A percentile compares a stretch with the other conserved stretches of the same genome.
Conservation (phyloP, 768 basidiomycete species). For the Mrakia frigida region DNA sequence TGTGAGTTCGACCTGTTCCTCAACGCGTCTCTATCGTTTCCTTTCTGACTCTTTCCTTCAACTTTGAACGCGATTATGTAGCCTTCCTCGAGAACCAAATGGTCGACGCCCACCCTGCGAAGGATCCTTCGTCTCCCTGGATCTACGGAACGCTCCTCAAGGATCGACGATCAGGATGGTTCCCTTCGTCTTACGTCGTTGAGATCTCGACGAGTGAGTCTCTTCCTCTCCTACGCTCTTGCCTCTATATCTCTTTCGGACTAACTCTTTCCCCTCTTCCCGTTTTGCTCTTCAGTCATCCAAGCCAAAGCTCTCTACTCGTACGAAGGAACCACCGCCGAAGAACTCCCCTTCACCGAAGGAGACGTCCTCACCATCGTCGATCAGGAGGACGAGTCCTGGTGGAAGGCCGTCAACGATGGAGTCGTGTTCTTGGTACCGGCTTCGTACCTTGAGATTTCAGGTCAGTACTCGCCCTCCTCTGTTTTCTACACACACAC, state of each 20-base stretch:
- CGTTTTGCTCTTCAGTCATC: conserved; percentile 45
- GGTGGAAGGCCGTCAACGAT: conserved; percentile 92
- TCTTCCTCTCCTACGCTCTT: neutral
- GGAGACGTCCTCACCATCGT: conserved; percentile 73
- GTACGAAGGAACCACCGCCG: conserved; percentile 63
- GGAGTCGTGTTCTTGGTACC: conserved; percentile 87
- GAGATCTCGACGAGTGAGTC: conserved; percentile 61
- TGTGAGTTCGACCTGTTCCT: conserved; percentile 51
- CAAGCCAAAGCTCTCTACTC: conserved; percentile 74
- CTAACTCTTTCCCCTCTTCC: neutral
- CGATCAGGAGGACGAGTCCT: conserved; percentile 75
- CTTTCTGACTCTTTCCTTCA: conserved; percentile 10
- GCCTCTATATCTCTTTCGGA: neutral
- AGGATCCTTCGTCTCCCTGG: conserved; percentile 75
- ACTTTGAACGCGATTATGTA: conserved; percentile 46
- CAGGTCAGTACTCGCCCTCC: conserved; percentile 69
- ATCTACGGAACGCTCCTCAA: conserved; percentile 74
- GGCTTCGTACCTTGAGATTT: conserved; percentile 79
- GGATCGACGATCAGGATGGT: conserved; percentile 70
- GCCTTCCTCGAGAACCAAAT: conserved; percentile 76
- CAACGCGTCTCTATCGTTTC: neutral
- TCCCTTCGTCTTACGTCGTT: conserved; percentile 85
- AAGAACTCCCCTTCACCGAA: conserved; percentile 80
- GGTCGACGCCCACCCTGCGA: conserved; percentile 76
- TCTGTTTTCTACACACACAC: conserved; percentile 21